These are phyloP conservation scores for Talaromyces albobiverticillius DNA, from an alignment of 2,329 filamentous ascomycete species.

Conservation along the genomic window DNA sequence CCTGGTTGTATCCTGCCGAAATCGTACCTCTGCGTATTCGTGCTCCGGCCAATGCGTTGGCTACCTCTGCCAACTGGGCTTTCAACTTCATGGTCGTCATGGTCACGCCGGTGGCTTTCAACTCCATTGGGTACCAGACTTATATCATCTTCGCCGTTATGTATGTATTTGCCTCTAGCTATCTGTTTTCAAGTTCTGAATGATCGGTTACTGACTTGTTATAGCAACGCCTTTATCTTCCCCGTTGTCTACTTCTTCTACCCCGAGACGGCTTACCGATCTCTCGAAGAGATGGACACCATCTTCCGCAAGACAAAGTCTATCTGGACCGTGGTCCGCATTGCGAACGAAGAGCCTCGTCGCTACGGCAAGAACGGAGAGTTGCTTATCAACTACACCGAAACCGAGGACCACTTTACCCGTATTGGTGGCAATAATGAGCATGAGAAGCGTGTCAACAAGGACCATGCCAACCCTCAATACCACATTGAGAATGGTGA, in stretches of 20 bases:
- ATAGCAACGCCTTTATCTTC: constrained; percentile 53
- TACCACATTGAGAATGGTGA: constrained; percentile 14
- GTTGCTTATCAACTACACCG: constrained; percentile 43
- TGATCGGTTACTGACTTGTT: constrained; percentile 8
- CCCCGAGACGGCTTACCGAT: constrained; percentile 58
- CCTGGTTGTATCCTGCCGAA: constrained; percentile 62
- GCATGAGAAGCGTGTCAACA: constrained; percentile 9
- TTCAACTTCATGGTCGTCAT: constrained; percentile 66
- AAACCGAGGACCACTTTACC: constrained; percentile 21
- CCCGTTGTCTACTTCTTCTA: constrained; percentile 61
- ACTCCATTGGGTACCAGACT: constrained; percentile 53
- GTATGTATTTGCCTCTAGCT: constrained; percentile 28
- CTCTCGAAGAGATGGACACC: constrained; percentile 67
- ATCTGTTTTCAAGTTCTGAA: neutral
- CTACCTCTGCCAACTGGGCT: constrained; percentile 60
- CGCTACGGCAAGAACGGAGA: constrained; percentile 60
- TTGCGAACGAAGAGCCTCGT: constrained; percentile 52
- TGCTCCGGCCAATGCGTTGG: constrained; percentile 62
- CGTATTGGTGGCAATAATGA: constrained; percentile 7
- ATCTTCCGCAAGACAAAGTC: constrained; percentile 59
- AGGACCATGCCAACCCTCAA: constrained; percentile 12
- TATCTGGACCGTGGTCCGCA: constrained; percentile 48
- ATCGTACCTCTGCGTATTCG: constrained; percentile 48
- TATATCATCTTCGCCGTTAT: constrained; percentile 58
- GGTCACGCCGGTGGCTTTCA: constrained; percentile 61